A percentile compares a stretch with the other conserved stretches of the same genome.
phyloP scores from a whole-genome alignment of 805 yeast species.

The Jamesozyma hellenica region DNA sequence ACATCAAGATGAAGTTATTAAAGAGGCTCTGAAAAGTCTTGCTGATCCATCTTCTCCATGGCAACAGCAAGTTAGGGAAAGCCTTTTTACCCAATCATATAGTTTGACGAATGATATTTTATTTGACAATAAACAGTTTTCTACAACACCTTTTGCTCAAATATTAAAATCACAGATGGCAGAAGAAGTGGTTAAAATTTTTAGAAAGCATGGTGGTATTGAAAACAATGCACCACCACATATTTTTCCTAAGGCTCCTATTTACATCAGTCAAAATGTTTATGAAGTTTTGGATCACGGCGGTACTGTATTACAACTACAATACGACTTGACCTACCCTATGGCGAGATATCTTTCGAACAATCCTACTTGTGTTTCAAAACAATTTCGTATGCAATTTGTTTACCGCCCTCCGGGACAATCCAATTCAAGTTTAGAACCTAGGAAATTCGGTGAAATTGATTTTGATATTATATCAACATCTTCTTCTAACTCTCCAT shows the following conservation, averaged over 20 bases:
- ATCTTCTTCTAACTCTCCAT: conserved; percentile 37
- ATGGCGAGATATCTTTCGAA: conserved; percentile 77
- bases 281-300: conserved; percentile 76
- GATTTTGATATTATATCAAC: conserved; percentile 72
- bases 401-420: conserved; percentile 64
- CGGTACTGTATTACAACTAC: conserved; percentile 81
- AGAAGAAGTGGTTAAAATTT: conserved; percentile 50
- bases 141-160: conserved; percentile 35
- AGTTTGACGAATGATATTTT: conserved; percentile 75
- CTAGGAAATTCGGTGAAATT: conserved; percentile 67
- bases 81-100: conserved; percentile 76
- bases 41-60: conserved; percentile 89
- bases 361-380: conserved; percentile 34
- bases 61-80: conserved; percentile 85
- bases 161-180: conserved; percentile 52
- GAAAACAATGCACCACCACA: conserved; percentile 56
- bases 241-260: conserved; percentile 74
- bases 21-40: conserved; percentile 75
- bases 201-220: conserved; percentile 77
- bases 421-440: conserved; percentile 51
- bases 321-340: conserved; percentile 84
- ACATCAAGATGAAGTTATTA: conserved; percentile 80
- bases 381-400: conserved; percentile 64
- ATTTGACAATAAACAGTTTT: conserved; percentile 45
- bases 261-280: conserved; percentile 53